Percentiles rank a stretch among this genome's conserved stretches.
phyloP scores from a whole-genome alignment of 306 rosid species.

The Malus fusca region DNA sequence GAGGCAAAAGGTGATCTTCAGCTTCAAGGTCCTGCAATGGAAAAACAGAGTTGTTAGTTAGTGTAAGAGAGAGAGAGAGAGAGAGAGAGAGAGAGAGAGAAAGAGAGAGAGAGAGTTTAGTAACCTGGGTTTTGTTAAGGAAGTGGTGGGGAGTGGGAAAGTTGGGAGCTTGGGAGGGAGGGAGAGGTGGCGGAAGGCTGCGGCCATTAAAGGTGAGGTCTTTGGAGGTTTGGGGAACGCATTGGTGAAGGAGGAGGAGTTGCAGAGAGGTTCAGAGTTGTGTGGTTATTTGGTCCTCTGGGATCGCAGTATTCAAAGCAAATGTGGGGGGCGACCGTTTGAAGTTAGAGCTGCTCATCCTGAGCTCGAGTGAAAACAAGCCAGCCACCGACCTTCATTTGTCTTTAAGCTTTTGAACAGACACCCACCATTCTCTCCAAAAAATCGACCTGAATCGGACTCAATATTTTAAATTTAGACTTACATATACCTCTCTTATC shows the following conservation, averaged over 20 bases:
- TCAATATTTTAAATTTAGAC: too few relatives aligned
- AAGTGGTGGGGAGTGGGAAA: background rate
- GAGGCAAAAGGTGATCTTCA: slow-evolving; percentile 21
- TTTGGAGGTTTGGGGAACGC: slow-evolving; percentile 7
- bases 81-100: background rate
- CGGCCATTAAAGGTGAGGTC: slow-evolving; percentile 34
- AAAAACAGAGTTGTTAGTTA: background rate
- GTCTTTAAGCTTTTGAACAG: background rate
- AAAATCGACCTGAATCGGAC: too few relatives aligned
- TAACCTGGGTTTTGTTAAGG: slow-evolving; percentile 8
- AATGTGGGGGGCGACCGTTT: background rate
- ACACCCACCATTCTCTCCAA: background rate
- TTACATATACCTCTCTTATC: too few relatives aligned
- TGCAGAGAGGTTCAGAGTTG: background rate
- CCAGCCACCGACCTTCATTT: background rate
- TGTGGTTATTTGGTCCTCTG: background rate
- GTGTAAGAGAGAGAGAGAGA: background rate
- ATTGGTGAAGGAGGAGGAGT: background rate
- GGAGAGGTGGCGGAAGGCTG: slow-evolving; percentile 1
- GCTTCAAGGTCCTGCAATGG: slow-evolving; percentile 22
- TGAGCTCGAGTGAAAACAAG: background rate
- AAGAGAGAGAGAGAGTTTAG: background rate
- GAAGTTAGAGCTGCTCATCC: background rate
- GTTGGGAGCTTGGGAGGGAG: slow-evolving; percentile 14
- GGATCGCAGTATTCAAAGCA: background rate